phyloP scores from a whole-genome alignment of 495 filamentous ascomycete species.

The Apiosordaria backusii region DNA sequence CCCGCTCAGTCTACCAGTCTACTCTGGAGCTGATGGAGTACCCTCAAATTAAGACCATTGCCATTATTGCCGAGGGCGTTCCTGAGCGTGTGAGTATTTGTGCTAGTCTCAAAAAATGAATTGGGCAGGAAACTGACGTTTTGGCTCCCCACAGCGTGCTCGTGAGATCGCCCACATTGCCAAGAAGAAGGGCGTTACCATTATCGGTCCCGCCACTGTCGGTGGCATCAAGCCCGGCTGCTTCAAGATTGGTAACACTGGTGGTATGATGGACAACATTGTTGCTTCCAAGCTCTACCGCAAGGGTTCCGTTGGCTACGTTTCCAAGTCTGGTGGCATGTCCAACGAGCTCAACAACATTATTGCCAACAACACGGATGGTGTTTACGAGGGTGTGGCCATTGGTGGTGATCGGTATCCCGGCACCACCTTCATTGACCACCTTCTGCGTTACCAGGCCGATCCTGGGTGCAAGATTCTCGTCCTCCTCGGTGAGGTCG shows the following conservation, averaged over 20 bases:
- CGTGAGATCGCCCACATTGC: slow-evolving; percentile 95
- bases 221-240: slow-evolving; percentile 99
- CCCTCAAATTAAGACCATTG: slow-evolving; percentile 96
- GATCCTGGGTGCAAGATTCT: slow-evolving; percentile 98
- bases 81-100: slow-evolving; percentile 77
- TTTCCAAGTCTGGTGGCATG: slow-evolving; percentile 99
- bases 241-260: slow-evolving; percentile 99
- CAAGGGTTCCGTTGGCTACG: slow-evolving; percentile 95
- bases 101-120: background rate
- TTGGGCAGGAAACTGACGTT: slow-evolving; percentile 12
- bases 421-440: slow-evolving; percentile 98
- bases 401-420: slow-evolving; percentile 99
- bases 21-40: slow-evolving; percentile 98
- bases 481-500: slow-evolving; percentile 92
- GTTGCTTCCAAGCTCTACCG: slow-evolving; percentile 99
- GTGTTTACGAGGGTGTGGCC: slow-evolving; percentile 97
- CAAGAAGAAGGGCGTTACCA: slow-evolving; percentile 96
- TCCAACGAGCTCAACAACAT: slow-evolving; percentile 99
- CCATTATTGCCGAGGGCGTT: slow-evolving; percentile 98
- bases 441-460: slow-evolving; percentile 88
- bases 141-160: slow-evolving; percentile 59
- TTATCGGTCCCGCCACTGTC: slow-evolving; percentile 96
- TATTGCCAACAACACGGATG: slow-evolving; percentile 88
- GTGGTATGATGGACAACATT: slow-evolving; percentile 99
- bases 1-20: slow-evolving; percentile 94